These are phyloP conservation scores for Candida ipomoeae DNA, from an alignment of 805 yeast species.

Conservation along the genomic window DNA sequence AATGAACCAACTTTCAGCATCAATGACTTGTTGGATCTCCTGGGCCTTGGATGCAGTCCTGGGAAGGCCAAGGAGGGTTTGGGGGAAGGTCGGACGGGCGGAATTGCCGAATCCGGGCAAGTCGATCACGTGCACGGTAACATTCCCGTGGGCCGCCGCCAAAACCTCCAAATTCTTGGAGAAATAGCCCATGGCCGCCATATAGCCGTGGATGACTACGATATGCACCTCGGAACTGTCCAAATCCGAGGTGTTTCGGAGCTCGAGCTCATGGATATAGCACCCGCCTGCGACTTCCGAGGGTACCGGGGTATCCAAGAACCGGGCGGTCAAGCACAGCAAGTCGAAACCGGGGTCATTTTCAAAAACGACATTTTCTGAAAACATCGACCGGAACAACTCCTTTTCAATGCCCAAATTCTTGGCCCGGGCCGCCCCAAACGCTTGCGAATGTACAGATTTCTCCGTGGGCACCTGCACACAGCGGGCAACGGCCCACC, in stretches of 20 bases:
- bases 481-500: constrained; percentile 33
- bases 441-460: constrained; percentile 6
- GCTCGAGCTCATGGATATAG: constrained; percentile 35
- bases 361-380: constrained; percentile 21
- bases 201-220: constrained; percentile 41
- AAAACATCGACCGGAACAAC: constrained; percentile 30
- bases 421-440: constrained; percentile 19
- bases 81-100: constrained; percentile 37
- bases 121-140: constrained; percentile 38
- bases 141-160: constrained; percentile 27
- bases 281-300: constrained; percentile 19
- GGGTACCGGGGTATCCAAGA: constrained; percentile 28
- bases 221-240: constrained; percentile 16
- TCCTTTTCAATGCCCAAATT: constrained; percentile 32
- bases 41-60: constrained; percentile 13
- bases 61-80: constrained; percentile 22
- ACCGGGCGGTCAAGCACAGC: constrained; percentile 14
- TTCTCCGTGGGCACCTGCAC: constrained; percentile 18
- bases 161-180: constrained; percentile 34
- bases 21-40: constrained; percentile 30
- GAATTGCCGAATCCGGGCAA: constrained; percentile 43
- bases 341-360: not conserved
- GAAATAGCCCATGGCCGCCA: constrained; percentile 43
- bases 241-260: constrained; percentile 21
- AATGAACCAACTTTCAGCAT: constrained; percentile 39